A percentile compares a stretch with the other conserved stretches of the same genome.
Evolutionary conservation across 345 rosid species (phyloP).

Genomic region (Turritis glabra): DNA sequence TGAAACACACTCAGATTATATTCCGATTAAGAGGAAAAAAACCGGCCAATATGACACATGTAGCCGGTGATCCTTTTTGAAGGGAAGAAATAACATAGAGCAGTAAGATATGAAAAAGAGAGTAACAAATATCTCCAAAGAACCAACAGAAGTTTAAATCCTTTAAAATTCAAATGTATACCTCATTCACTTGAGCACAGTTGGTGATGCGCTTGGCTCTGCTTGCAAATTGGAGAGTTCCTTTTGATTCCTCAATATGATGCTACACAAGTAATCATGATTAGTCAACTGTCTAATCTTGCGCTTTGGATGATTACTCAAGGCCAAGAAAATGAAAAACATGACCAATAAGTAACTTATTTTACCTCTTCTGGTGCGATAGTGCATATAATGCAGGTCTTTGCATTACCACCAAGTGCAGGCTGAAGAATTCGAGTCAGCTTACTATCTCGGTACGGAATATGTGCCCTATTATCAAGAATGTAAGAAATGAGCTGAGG

Average conservation of each 20-base stretch:
- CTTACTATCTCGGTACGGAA: slow-evolving; percentile 98
- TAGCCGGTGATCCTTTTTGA: neutral
- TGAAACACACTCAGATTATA: slow-evolving; percentile 35
- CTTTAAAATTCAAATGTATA: slow-evolving; percentile 26
- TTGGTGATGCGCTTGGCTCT: slow-evolving; percentile 95
- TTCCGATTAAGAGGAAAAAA: neutral
- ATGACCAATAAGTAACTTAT: neutral
- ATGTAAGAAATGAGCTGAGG: slow-evolving; percentile 3
- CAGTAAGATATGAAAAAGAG: slow-evolving; percentile 1
- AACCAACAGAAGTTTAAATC: slow-evolving; percentile 8
- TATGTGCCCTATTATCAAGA: slow-evolving; percentile 67
- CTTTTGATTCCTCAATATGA: slow-evolving; percentile 95
- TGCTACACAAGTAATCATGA: slow-evolving; percentile 43
- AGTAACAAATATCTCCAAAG: neutral
- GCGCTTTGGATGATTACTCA: neutral
- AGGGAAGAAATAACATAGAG: neutral
- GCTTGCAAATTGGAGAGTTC: slow-evolving; percentile 93
- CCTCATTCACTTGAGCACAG: slow-evolving; percentile 98
- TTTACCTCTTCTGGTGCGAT: slow-evolving; percentile 96
- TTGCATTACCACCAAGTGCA: slow-evolving; percentile 97
- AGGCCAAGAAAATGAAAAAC: neutral
- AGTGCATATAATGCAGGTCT: slow-evolving; percentile 96
- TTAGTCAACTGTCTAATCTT: neutral
- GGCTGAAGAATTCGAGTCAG: slow-evolving; percentile 97
- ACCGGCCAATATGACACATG: neutral